Conservation (phyloP, 2,329 filamentous ascomycete species). For the Thielaviopsis populi region DNA sequence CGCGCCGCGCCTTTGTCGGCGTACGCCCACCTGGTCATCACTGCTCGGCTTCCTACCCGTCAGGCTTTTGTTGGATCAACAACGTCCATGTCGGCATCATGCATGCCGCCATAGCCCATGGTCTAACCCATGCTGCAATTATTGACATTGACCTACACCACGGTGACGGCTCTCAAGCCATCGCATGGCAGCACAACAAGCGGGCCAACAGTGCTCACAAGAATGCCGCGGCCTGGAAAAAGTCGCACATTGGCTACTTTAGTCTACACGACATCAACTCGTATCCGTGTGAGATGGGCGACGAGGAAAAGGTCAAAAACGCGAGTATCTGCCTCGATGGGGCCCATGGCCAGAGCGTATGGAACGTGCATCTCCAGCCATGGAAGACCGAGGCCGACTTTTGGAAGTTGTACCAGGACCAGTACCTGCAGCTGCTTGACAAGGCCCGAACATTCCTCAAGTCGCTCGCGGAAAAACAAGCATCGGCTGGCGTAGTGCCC, state of each 20-base stretch:
- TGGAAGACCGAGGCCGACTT: slow-evolving; percentile 78
- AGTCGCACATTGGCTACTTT: slow-evolving; percentile 84
- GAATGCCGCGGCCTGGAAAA: slow-evolving; percentile 63
- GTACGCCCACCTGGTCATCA: slow-evolving; percentile 91
- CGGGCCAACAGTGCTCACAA: slow-evolving; percentile 59
- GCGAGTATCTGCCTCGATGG: slow-evolving; percentile 90
- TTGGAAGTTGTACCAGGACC: slow-evolving; percentile 71
- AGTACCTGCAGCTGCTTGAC: slow-evolving; percentile 61
- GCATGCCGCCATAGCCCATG: slow-evolving; percentile 70
- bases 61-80: slow-evolving; percentile 97
- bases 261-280: slow-evolving; percentile 97
- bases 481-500: slow-evolving; percentile 43
- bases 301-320: slow-evolving; percentile 82
- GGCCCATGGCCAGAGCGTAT: slow-evolving; percentile 83
- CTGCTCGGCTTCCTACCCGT: slow-evolving; percentile 76
- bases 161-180: slow-evolving; percentile 87
- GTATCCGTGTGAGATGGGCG: slow-evolving; percentile 89
- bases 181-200: slow-evolving; percentile 80
- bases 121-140: slow-evolving; percentile 83
- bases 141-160: slow-evolving; percentile 87
- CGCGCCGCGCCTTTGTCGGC: slow-evolving; percentile 73
- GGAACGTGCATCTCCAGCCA: slow-evolving; percentile 85
- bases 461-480: slow-evolving; percentile 52
- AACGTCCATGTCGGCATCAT: slow-evolving; percentile 96
- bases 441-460: slow-evolving; percentile 69